Conservation (phyloP, 2,329 filamentous ascomycete genomes). For the Fusarium phyllophilum region DNA sequence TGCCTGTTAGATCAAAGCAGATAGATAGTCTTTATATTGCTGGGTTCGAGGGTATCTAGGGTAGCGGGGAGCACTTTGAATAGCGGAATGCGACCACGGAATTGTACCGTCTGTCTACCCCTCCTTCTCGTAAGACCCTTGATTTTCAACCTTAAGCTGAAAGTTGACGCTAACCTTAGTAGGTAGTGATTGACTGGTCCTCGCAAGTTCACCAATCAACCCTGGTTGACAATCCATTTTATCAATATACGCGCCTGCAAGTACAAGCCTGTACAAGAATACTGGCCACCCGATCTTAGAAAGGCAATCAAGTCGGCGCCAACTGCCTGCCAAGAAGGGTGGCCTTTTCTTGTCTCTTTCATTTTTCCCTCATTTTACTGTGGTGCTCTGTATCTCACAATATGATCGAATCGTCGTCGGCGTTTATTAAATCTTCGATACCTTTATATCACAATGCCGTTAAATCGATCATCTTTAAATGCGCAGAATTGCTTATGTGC, state of each 20-base stretch:
- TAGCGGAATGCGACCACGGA: neutral
- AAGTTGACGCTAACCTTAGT: neutral
- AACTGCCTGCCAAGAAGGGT: neutral
- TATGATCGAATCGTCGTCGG: conserved; percentile 17
- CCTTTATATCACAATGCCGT: conserved; percentile 34
- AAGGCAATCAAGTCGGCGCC: neutral
- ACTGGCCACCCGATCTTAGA: neutral
- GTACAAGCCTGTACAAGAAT: neutral
- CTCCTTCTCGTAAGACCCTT: no score
- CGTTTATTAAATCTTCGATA: conserved; percentile 25
- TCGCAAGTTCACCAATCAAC: neutral
- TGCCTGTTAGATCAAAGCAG: neutral
- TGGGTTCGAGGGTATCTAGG: neutral
- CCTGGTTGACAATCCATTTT: neutral
- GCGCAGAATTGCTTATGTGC: conserved; percentile 29
- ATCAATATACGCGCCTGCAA: neutral
- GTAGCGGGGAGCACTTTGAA: neutral
- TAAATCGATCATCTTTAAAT: conserved; percentile 31
- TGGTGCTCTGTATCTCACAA: neutral
- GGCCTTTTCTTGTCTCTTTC: neutral
- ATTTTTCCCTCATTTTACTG: no score
- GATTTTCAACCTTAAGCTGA: conserved; percentile 1
- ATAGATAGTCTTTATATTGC: neutral
- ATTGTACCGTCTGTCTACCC: neutral
- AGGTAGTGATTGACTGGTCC: neutral